Conservation (phyloP, 2,329 filamentous ascomycete species). For the Stromatinia cepivora region DNA sequence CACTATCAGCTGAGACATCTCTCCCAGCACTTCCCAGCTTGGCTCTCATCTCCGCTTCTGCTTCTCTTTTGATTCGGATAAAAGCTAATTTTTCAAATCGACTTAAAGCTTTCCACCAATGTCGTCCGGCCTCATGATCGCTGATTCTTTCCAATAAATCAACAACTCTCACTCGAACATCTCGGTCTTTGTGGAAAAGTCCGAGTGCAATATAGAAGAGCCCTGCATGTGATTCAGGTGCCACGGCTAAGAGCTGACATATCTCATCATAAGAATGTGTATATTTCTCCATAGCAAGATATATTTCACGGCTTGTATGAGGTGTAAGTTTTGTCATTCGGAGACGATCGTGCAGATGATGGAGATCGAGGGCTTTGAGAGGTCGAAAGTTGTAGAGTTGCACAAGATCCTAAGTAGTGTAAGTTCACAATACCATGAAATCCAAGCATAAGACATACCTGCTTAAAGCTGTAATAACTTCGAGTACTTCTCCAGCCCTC, state of each 20-base stretch:
- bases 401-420: conserved; percentile 57
- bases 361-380: conserved; percentile 79
- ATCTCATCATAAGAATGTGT: conserved; percentile 83
- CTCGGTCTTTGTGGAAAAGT: conserved; percentile 82
- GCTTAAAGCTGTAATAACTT: conserved; percentile 93
- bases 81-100: conserved; percentile 87
- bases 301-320: conserved; percentile 78
- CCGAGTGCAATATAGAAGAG: conserved; percentile 90
- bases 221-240: conserved; percentile 82
- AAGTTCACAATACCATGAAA: conserved; percentile 39
- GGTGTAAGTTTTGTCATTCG: conserved; percentile 77
- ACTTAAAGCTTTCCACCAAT: conserved; percentile 87
- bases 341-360: conserved; percentile 90
- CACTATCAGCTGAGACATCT: conserved; percentile 26
- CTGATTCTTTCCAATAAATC: conserved; percentile 79
- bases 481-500: conserved; percentile 96
- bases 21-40: conserved; percentile 34
- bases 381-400: conserved; percentile 65
- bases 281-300: conserved; percentile 73
- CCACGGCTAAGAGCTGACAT: conserved; percentile 77
- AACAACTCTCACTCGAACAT: conserved; percentile 75
- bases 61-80: conserved; percentile 71
- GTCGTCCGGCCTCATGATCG: conserved; percentile 84
- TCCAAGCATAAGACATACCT: conserved; percentile 52
- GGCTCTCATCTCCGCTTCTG: conserved; percentile 51